Evolutionary conservation across 2,329 filamentous ascomycete genomes (phyloP).

Genomic region (Didymella glomerata): DNA sequence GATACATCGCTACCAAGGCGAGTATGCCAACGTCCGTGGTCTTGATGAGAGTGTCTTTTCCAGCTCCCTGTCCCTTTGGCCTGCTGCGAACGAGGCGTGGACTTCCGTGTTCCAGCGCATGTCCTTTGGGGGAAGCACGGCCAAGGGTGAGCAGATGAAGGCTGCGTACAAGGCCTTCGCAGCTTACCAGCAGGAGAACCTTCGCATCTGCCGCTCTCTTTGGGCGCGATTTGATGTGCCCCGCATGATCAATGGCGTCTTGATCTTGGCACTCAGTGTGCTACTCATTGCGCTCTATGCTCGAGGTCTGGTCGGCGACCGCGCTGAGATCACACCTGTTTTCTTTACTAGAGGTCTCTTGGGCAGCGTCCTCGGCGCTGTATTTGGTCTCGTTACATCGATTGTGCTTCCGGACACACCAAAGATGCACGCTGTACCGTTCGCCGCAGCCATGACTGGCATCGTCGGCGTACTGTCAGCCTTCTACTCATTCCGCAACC

Average conservation of each 20-base stretch:
- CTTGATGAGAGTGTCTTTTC: conserved; percentile 68
- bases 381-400: conserved; percentile 54
- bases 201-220: conserved; percentile 79
- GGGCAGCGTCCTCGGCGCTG: conserved; percentile 58
- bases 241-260: conserved; percentile 83
- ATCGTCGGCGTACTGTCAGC: conserved; percentile 52
- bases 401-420: conserved; percentile 53
- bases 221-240: conserved; percentile 93
- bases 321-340: conserved; percentile 61
- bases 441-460: conserved; percentile 52
- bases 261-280: conserved; percentile 73
- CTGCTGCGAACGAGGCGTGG: conserved; percentile 64
- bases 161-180: conserved; percentile 66
- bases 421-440: conserved; percentile 53
- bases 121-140: conserved; percentile 48
- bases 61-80: conserved; percentile 67
- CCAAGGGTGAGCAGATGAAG: conserved; percentile 51
- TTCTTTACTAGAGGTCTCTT: conserved; percentile 62
- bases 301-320: conserved; percentile 62
- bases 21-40: conserved; percentile 78
- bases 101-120: conserved; percentile 44
- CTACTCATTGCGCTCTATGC: conserved; percentile 77
- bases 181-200: conserved; percentile 78
- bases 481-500: conserved; percentile 53
- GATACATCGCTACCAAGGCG: conserved; percentile 85